Base-by-base conservation (phyloP, 2,329 filamentous ascomycete species). In the Sclerotinia minor region DNA sequence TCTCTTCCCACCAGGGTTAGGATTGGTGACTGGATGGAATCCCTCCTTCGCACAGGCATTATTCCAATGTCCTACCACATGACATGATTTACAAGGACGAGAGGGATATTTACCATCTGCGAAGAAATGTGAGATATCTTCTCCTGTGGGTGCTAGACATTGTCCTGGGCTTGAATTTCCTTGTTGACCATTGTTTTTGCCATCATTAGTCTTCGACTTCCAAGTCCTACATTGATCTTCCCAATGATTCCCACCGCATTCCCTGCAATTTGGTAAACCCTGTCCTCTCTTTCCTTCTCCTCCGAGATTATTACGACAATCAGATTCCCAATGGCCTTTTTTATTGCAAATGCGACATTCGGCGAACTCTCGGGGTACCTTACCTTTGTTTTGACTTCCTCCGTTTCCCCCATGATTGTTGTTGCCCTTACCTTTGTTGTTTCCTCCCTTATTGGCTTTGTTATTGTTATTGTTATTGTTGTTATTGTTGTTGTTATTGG, bases 141-240 rank as follows among this genome's bases (percentile, higher is more conserved):
- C 45, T 17, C 45, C 64, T 1, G 19, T 35, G 1, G 64, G 55
- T 24, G 55, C 64, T 8, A 26, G 24, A 35, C 24, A 53, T 52
- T 35, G 9, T 35, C 13, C 63, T 2, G 63, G 13, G 21, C 1
- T 57, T 35, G 50, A 5, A 15, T 19, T n/a, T 3, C 9, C 35
- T 26, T 7, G n/a, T n/a, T 24, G 29, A 15, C 32, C 21, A n/a
- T n/a, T 52, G 2, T 61, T 61, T 6, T 41, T 55, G 8, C 65
- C 55, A 17, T 29, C n/a, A 24, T 5, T n/a, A 65, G 38, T 58
- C 26, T 35, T 58, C 7, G 29, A 35, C 6, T 50, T 66, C 52
- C 53, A 57, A 4, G 21, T 26, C 17, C 64, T n/a, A 52, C 64
- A 67, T 19, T 53, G 54, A 61, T 67, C 35, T 32, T 67, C 64